These are phyloP conservation scores for Cocos nucifera DNA, from an alignment of 176 grass and related monocot genomes.

Conservation along the genomic window DNA sequence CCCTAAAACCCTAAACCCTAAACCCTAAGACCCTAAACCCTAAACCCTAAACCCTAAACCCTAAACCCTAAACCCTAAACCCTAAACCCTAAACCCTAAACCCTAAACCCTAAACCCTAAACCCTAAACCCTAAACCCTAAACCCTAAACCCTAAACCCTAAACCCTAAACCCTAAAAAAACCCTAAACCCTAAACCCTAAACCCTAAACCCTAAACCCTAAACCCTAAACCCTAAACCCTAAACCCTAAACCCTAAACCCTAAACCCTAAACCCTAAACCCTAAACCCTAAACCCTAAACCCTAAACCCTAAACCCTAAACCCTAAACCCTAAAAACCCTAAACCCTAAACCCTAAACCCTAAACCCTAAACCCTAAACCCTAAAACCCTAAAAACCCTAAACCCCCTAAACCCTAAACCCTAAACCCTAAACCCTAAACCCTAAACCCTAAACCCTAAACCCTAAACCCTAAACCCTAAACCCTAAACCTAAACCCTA, in stretches of 20 bases:
- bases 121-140: background rate
- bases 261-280: conserved; percentile 8
- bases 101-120: background rate
- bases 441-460: conserved; percentile 4
- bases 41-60: conserved; percentile 12
- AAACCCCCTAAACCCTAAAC: conserved; percentile 7
- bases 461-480: conserved; percentile 3
- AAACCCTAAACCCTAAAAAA: no score
- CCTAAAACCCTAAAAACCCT: background rate
- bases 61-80: conserved; percentile 9
- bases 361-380: background rate
- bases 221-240: conserved; percentile 7
- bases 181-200: conserved; percentile 6
- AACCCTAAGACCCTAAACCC: conserved; percentile 8
- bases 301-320: conserved; percentile 9
- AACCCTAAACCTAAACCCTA: background rate
- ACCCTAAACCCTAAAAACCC: conserved; percentile 11
- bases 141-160: conserved; percentile 5
- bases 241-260: conserved; percentile 1
- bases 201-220: conserved; percentile 3
- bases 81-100: background rate
- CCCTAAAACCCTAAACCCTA: conserved; percentile 10
- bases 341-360: background rate
- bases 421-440: conserved; percentile 7
- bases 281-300: conserved; percentile 1